phyloP scores from a whole-genome alignment of 768 basidiomycete species.

The Lepiota brunneoincarnata region DNA sequence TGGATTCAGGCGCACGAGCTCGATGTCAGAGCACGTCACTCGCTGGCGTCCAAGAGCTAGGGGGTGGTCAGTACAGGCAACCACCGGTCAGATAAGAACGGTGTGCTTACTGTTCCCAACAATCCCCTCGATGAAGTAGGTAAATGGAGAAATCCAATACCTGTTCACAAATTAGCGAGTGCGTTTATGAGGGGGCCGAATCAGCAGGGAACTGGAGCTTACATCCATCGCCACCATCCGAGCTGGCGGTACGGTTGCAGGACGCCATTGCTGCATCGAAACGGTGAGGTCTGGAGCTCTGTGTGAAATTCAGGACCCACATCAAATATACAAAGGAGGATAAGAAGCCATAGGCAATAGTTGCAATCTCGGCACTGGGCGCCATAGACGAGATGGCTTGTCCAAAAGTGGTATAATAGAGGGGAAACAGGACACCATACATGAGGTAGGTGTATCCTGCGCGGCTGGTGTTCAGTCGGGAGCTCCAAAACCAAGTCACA shows the following conservation, averaged over 20 bases:
- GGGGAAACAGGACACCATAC: conserved; percentile 32
- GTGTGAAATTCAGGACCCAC: no score
- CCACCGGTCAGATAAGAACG: no score
- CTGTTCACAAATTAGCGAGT: conserved; percentile 10
- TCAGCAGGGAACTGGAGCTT: no score
- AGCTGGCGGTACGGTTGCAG: conserved; percentile 57
- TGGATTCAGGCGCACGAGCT: conserved; percentile 52
- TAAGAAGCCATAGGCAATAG: conserved; percentile 47
- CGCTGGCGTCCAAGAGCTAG: conserved; percentile 36
- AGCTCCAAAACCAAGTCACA: conserved; percentile 70
- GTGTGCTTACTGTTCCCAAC: conserved; percentile 26
- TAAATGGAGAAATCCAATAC: conserved; percentile 47
- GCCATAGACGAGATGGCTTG: conserved; percentile 44
- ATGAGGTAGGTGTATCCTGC: conserved; percentile 60
- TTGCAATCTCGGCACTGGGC: conserved; percentile 53
- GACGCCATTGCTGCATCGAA: conserved; percentile 46
- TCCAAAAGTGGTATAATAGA: conserved; percentile 20
- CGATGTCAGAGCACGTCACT: conserved; percentile 48
- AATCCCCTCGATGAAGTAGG: conserved; percentile 51
- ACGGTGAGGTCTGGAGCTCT: neutral
- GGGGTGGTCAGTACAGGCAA: neutral
- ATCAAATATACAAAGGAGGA: conserved; percentile 60
- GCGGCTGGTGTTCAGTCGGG: conserved; percentile 51
- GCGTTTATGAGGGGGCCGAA: neutral
- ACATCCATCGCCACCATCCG: conserved; percentile 72